A percentile compares a stretch with the other conserved stretches of the same genome.
These are phyloP conservation scores for Tetradesmus obliquus DNA, from an alignment of 139 green algal genomes.

Conservation along the genomic window DNA sequence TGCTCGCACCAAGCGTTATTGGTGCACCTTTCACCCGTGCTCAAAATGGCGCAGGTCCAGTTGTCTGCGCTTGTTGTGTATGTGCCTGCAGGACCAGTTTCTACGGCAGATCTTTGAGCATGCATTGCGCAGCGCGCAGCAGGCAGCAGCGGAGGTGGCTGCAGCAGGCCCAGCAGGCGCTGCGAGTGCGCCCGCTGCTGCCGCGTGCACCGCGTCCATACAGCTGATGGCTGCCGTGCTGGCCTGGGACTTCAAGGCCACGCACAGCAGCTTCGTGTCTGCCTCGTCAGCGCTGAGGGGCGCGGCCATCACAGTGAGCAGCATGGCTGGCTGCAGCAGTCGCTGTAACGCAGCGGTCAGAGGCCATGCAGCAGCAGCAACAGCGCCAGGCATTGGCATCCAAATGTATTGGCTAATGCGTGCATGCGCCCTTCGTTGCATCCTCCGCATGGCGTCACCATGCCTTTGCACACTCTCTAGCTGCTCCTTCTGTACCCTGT, in stretches of 20 bases:
- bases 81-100: slow-evolving; percentile 61
- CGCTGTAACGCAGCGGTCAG: too few species aligned
- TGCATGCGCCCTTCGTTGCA: too few species aligned
- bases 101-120: slow-evolving; percentile 77
- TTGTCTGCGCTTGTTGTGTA: too few species aligned
- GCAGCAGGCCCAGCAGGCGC: slow-evolving; percentile 26
- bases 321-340: too few species aligned
- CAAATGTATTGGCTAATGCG: too few species aligned
- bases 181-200: slow-evolving; percentile 58
- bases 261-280: slow-evolving; percentile 39
- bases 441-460: too few species aligned
- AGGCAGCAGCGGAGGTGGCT: slow-evolving; percentile 16
- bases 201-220: slow-evolving; percentile 66
- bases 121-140: slow-evolving; percentile 41
- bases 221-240: slow-evolving; percentile 77
- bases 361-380: too few species aligned
- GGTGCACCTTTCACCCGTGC: too few species aligned
- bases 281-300: slow-evolving; percentile 11
- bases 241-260: slow-evolving; percentile 80
- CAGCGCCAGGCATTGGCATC: too few species aligned
- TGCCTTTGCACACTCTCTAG: too few species aligned
- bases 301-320: slow-evolving; percentile 20
- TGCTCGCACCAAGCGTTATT: too few species aligned
- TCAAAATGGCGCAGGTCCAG: too few species aligned
- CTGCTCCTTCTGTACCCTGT: background rate